These are phyloP conservation scores for Pleurotus pulmonarius DNA, from an alignment of 768 basidiomycete genomes.

Conservation along the genomic window DNA sequence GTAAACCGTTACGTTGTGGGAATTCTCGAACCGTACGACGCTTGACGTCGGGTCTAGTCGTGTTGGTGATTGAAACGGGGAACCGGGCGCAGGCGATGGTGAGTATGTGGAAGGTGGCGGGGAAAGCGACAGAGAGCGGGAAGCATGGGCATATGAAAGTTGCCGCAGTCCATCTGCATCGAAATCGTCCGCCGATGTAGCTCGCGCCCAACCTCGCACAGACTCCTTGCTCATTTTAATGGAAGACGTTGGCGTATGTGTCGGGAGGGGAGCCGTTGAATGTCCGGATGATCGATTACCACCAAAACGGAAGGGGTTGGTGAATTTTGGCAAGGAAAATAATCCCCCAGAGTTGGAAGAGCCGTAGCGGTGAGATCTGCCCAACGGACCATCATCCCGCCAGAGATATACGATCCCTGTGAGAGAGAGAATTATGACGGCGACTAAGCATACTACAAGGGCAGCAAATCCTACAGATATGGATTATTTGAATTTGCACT, in stretches of 20 bases:
- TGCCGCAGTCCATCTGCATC: constrained; percentile 1
- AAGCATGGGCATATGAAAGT: background rate
- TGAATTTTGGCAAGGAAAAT: background rate
- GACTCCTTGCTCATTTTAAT: background rate
- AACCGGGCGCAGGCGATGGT: background rate
- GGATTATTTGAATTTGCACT: background rate
- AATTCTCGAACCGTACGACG: constrained; percentile 2
- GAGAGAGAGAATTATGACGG: constrained; percentile 1
- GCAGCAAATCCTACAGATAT: constrained; percentile 3
- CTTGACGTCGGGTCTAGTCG: constrained; percentile 2
- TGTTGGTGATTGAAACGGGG: background rate
- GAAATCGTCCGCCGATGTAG: background rate
- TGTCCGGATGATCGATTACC: background rate
- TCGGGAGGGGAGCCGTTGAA: background rate
- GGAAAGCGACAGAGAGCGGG: background rate
- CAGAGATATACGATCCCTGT: constrained; percentile 1
- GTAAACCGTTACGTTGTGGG: constrained; percentile 3
- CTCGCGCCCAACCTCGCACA: constrained; percentile 1
- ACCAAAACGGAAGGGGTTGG: background rate
- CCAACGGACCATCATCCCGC: background rate
- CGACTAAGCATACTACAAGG: background rate
- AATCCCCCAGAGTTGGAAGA: background rate
- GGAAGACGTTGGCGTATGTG: background rate
- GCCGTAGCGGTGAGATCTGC: background rate
- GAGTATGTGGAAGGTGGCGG: background rate